Conservation (phyloP, 306 rosid genomes). For the Vigna hirtella region DNA sequence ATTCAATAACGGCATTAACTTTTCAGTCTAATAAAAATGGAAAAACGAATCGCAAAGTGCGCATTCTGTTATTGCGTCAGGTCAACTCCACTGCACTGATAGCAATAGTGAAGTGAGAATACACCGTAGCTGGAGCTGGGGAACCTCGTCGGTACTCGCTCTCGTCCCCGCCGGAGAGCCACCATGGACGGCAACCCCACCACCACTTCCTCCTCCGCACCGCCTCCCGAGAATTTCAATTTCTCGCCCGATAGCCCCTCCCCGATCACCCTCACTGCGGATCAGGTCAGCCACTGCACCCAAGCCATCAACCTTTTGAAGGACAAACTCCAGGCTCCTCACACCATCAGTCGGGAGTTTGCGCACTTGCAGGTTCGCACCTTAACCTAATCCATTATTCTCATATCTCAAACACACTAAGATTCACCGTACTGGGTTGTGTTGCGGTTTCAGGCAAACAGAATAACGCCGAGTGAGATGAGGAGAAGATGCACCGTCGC, state of each 20-base stretch:
- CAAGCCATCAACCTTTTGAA: conserved; percentile 65
- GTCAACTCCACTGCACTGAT: neutral
- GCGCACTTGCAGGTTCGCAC: conserved; percentile 64
- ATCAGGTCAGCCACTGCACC: conserved; percentile 71
- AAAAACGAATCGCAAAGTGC: neutral
- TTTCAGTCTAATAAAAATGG: neutral
- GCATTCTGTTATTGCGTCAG: neutral
- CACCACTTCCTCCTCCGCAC: conserved; percentile 35
- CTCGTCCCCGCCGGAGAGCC: conserved; percentile 51
- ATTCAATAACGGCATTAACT: too few relatives aligned
- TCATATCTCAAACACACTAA: neutral
- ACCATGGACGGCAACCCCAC: conserved; percentile 47
- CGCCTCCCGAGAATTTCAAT: conserved; percentile 40
- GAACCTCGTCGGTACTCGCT: conserved; percentile 45
- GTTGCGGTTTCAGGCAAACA: conserved; percentile 58
- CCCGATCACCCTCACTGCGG: conserved; percentile 54
- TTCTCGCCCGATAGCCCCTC: conserved; percentile 72
- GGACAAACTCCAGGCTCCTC: conserved; percentile 62
- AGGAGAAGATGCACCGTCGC: conserved; percentile 69
- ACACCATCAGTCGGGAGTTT: conserved; percentile 68
- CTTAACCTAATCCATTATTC: conserved; percentile 5
- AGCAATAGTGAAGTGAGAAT: neutral
- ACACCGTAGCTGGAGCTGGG: conserved; percentile 39
- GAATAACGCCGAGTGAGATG: conserved; percentile 72
- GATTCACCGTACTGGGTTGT: neutral